A percentile compares a stretch with the other conserved stretches of the same genome.
Evolutionary conservation across 2,329 filamentous ascomycete genomes (phyloP).

Genomic region (Fusarium robinianum): DNA sequence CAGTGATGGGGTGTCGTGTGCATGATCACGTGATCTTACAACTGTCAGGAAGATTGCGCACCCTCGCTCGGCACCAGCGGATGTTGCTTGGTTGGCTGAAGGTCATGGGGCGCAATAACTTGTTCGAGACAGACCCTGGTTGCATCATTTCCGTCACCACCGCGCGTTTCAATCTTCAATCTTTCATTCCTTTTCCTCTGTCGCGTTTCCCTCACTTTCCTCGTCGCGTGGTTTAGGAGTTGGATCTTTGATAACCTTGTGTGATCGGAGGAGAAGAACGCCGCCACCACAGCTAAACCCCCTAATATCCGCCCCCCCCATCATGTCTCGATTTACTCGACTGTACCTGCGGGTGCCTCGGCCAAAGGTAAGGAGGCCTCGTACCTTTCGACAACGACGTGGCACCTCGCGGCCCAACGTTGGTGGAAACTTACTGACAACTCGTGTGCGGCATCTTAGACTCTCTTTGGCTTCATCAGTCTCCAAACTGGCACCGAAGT

Average conservation of each 20-base stretch:
- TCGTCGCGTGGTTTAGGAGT: too few relatives aligned
- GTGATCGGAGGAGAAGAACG: too few relatives aligned
- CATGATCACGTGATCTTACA: slow-evolving; percentile 18
- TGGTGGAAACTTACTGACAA: slow-evolving; percentile 18
- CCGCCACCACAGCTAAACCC: too few relatives aligned
- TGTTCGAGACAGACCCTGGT: slow-evolving; percentile 29
- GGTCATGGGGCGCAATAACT: slow-evolving; percentile 21
- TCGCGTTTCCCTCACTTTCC: slow-evolving; percentile 11
- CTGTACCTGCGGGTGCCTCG: slow-evolving; percentile 46
- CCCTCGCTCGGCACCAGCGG: slow-evolving; percentile 11
- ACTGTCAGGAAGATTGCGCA: slow-evolving; percentile 18
- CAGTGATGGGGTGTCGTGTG: slow-evolving; percentile 2
- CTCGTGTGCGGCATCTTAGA: slow-evolving; percentile 61
- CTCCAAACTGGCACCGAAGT: slow-evolving; percentile 86
- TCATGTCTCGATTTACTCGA: slow-evolving; percentile 46
- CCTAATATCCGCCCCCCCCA: slow-evolving; percentile 10
- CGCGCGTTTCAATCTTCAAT: slow-evolving; percentile 21
- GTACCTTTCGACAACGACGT: not conserved
- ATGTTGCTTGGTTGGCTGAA: slow-evolving; percentile 8
- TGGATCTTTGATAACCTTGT: too few relatives aligned
- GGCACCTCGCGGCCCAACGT: too few relatives aligned
- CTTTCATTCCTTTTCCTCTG: slow-evolving; percentile 16
- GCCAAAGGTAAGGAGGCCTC: slow-evolving; percentile 43
- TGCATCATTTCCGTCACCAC: slow-evolving; percentile 36
- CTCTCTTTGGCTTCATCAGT: slow-evolving; percentile 83